Evolutionary conservation across 2,329 filamentous ascomycete genomes (phyloP), one percentile per base, ranked within the genome.

Genomic region (Microcyclospora tardicrescens): DNA sequence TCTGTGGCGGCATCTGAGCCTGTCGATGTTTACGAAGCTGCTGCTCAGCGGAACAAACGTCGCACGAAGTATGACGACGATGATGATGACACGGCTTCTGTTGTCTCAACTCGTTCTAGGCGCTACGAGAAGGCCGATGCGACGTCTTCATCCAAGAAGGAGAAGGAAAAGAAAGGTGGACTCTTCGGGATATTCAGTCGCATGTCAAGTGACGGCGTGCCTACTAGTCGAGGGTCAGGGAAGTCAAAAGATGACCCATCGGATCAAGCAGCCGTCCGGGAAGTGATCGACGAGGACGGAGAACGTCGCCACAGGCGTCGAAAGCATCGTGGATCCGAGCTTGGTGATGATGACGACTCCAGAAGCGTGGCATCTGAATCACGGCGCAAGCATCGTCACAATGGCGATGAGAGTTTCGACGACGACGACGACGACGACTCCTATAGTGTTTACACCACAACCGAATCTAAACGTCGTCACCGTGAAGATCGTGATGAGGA

Each of bases 121-220:
- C 54, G 55, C 32, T 24, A 5, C 19, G 58, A 63, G 16, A 62
- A 64, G 19, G 63, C 64, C 10, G 55, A 61, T 16, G 42, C 48
- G 16, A 42, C 49, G 6, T 40, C 50, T 11, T 34, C 43, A n/a
- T 38, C 44, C 12, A 52, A 51, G 39, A 55, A 64, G 43, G 19
- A 24, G 19, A 63, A 64, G 36, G 65, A 65, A 43, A 62, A 64
- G 45, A 64, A 65, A 35, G 61, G 61, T 35, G 63, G 66, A 10
- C 38, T 70, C 6, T 62, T 68, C 36, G 62, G 65, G 5, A 46
- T 69, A 8, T 68, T 69, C 43, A 55, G 59, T 27, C 60, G 63
- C 46, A 69, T 64, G 51, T 64, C 64, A 2, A 57, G 54, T 31
- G 63, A 65, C 31, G 46, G 50, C 10, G 37, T 24, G 19, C 19